Conservation (phyloP, 139 green algal species). For the Coelastrella sp. region DNA sequence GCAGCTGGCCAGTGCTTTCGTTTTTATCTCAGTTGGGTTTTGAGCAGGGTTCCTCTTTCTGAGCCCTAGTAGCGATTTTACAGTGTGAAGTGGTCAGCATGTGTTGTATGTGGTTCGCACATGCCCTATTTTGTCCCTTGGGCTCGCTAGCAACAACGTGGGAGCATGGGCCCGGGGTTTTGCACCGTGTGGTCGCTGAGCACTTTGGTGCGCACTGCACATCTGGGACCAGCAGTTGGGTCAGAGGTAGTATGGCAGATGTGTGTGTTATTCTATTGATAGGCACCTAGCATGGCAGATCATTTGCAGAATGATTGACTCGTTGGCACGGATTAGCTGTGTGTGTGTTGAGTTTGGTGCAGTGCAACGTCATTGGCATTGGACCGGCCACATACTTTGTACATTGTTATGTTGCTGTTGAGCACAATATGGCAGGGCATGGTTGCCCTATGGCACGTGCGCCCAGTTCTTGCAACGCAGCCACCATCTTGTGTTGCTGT, state of each 20-base stretch:
- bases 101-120: too few relatives aligned
- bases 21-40: too few relatives aligned
- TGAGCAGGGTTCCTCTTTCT: too few relatives aligned
- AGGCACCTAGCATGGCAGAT: background rate
- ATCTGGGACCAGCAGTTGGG: background rate
- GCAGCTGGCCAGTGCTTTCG: background rate
- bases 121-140: background rate
- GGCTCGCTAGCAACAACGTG: background rate
- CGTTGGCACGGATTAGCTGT: background rate
- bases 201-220: background rate
- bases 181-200: too few relatives aligned
- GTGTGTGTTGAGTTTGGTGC: background rate
- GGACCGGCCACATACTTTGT: background rate
- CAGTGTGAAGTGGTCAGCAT: too few relatives aligned
- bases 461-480: constrained; percentile 15
- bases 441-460: background rate
- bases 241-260: background rate
- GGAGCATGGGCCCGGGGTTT: too few relatives aligned
- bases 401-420: constrained; percentile 4
- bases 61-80: too few relatives aligned
- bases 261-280: background rate
- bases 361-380: constrained; percentile 8
- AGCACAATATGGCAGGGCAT: background rate
- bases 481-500: background rate
- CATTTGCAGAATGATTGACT: background rate